Evolutionary conservation across 2,329 filamentous ascomycete species (phyloP).

Genomic region (Dothideomycetidae sp.): DNA sequence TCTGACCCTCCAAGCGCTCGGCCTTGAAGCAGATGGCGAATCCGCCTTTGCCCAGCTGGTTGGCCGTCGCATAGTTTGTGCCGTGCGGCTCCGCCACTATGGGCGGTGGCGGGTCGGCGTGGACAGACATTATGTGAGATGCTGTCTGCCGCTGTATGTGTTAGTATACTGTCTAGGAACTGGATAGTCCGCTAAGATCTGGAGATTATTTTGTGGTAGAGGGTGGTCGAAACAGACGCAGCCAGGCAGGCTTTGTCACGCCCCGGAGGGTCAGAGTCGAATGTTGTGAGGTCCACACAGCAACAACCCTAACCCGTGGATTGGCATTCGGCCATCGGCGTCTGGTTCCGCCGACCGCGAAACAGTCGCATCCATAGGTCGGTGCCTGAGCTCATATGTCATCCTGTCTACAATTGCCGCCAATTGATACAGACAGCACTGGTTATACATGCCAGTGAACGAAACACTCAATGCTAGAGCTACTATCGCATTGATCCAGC

Average conservation of each 20-base stretch:
- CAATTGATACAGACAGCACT: too few species aligned
- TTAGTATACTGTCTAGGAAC: not conserved
- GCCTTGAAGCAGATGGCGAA: constrained; percentile 72
- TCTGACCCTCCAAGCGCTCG: constrained; percentile 41
- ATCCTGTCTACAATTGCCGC: too few species aligned
- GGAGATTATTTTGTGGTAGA: too few species aligned
- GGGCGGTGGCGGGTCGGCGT: constrained; percentile 37
- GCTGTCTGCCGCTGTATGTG: not conserved
- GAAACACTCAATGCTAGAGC: too few species aligned
- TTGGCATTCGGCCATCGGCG: not conserved
- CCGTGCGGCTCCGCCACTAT: constrained; percentile 57
- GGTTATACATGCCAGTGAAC: too few species aligned
- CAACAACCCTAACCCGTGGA: constrained; percentile 7
- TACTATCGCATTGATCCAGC: too few species aligned
- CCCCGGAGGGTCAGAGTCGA: too few species aligned
- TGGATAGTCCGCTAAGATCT: not conserved
- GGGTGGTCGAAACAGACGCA: not conserved
- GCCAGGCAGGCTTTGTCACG: not conserved
- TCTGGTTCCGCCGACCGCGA: constrained; percentile 1
- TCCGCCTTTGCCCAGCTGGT: constrained; percentile 63
- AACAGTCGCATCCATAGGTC: too few species aligned
- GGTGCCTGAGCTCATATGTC: too few species aligned
- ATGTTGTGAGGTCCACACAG: constrained; percentile 5
- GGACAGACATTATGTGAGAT: constrained; percentile 24
- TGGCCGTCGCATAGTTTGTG: constrained; percentile 58